Base-by-base conservation (phyloP, 768 basidiomycete genomes). In the Tulasnella calospora region DNA sequence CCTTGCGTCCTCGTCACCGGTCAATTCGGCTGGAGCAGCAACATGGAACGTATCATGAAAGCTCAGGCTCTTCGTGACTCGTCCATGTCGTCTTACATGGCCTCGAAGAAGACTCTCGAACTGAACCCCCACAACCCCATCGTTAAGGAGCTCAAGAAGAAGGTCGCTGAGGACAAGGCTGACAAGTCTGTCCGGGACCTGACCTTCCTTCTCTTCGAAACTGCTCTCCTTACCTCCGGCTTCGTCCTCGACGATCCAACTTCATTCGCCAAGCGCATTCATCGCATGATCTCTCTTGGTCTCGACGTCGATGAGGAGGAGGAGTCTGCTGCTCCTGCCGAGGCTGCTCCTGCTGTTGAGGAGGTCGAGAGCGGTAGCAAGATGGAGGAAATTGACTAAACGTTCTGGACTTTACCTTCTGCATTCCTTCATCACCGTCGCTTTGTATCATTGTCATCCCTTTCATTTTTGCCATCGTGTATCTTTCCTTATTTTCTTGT, bases 31-130 rank as follows among this genome's bases (percentile, higher is more conserved):
- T 99, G 97, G 97, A 98, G 95, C 36, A 96, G 96, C 77, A 98
- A 98, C 89, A 99, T 99, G 97, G 94, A 96, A 85, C 92, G 96
- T 86, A 98, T 98, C 88, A 98, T 99, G 97, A 97, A 97, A 87
- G 96, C 97, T 17, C 96, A 99, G 86, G 96, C 96, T 40, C 90
- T 97, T 78, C 94, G 95, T 80, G 95, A 97, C 85, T 94, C 94
- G 23, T 95, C 93, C 79, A 97, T 97, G 96, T 98, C 96, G 35
- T 97, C 95, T 35, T 98, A 98, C 89, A 99, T 98, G 97, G 94
- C 95, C 38, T 94, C 92, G 79, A 96, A 96, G 89, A 98, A 98
- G 92, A 98, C 96, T 12, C 90, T 98, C 80, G 97, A 98, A 87
- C 90, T 98, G 81, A 98, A 98, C 90, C 92, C 95, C 44, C 85